These are phyloP conservation scores for Hyaloperonospora arabidopsidis DNA, from an alignment of 352 stramenopile species.

Conservation along the genomic window DNA sequence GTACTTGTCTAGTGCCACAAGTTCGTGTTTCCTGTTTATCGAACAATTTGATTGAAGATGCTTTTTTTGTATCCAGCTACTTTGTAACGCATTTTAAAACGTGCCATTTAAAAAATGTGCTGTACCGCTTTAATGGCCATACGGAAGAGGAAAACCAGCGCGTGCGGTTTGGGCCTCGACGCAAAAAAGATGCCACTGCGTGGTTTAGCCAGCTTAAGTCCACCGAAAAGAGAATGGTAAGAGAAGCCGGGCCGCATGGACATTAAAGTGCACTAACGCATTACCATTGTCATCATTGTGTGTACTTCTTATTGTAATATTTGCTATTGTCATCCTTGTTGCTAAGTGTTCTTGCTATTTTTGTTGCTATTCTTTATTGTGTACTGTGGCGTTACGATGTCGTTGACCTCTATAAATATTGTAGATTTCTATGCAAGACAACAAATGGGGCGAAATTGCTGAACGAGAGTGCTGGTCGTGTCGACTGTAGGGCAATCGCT, in stretches of 20 bases:
- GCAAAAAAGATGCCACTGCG: constrained; percentile 56
- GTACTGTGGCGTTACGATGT: background rate
- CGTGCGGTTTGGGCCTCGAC: constrained; percentile 56
- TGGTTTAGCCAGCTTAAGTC: constrained; percentile 79
- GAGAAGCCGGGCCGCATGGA: too few species aligned
- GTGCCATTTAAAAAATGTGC: constrained; percentile 68
- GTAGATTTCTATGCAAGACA: constrained; percentile 81
- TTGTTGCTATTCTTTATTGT: background rate
- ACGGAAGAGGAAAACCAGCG: constrained; percentile 72
- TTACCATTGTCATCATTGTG: background rate
- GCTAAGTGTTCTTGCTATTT: background rate
- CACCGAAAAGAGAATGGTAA: constrained; percentile 76
- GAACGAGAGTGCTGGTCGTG: constrained; percentile 72
- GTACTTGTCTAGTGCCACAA: background rate
- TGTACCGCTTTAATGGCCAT: constrained; percentile 70
- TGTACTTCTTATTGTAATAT: background rate
- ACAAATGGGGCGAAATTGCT: constrained; percentile 76
- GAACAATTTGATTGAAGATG: background rate
- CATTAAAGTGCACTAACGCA: too few species aligned
- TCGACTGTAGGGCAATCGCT: constrained; percentile 29
- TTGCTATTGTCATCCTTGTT: background rate
- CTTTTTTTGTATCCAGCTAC: constrained; percentile 29
- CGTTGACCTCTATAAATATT: background rate
- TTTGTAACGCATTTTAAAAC: constrained; percentile 79
- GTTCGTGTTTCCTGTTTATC: background rate